Conservation (phyloP, 1,139 yeast species). For the Candida tropicalis region DNA sequence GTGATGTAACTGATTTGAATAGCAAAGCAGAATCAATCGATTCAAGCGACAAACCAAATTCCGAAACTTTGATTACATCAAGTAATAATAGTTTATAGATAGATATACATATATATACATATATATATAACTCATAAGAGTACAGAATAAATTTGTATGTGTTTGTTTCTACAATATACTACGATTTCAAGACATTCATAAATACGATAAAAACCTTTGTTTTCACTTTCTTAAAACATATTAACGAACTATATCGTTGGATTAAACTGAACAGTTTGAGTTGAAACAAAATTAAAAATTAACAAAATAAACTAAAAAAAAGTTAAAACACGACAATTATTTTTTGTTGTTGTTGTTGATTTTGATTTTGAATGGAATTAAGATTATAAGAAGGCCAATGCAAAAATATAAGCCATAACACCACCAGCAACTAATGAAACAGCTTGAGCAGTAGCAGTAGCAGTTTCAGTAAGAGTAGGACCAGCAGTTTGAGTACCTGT, state of each 20-base stretch:
- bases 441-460: slow-evolving; percentile 12
- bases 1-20: slow-evolving; percentile 10
- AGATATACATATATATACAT: not conserved
- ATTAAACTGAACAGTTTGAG: not conserved
- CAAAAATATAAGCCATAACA: slow-evolving; percentile 13
- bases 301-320: slow-evolving; percentile 1
- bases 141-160: not conserved
- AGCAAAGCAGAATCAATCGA: slow-evolving; percentile 17
- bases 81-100: slow-evolving; percentile 14
- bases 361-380: too few species aligned
- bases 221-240: slow-evolving; percentile 1
- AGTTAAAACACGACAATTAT: too few species aligned
- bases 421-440: slow-evolving; percentile 13
- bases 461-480: slow-evolving; percentile 8
- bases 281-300: not conserved
- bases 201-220: not conserved
- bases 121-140: not conserved
- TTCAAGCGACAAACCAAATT: slow-evolving; percentile 11
- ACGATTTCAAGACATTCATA: not conserved
- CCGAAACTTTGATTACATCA: slow-evolving; percentile 7
- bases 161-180: too few species aligned
- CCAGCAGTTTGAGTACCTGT: slow-evolving; percentile 3
- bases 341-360: too few species aligned
- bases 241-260: slow-evolving; percentile 3
- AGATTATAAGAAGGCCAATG: slow-evolving; percentile 8